Percentiles rank a stretch among this genome's conserved stretches.
Conservation (phyloP, 1,284 basidiomycete genomes). For the Rhodotorula mucilaginosa region DNA sequence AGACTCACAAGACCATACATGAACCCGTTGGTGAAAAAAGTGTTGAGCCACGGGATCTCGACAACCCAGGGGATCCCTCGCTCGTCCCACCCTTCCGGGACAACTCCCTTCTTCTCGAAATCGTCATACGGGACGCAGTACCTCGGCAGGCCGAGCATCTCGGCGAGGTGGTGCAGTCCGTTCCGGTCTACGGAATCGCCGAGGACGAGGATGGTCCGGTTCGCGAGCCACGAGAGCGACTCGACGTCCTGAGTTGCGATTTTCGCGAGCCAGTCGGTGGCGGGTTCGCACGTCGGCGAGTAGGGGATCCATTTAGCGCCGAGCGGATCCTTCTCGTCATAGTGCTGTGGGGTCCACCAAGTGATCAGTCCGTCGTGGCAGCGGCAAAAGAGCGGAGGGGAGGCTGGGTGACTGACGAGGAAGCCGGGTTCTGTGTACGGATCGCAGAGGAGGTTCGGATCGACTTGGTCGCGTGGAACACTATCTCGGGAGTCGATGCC, state of each 20-base stretch:
- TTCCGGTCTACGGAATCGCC: slow-evolving; percentile 46
- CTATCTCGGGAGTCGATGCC: not conserved
- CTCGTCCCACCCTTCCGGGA: slow-evolving; percentile 38
- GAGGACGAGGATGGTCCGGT: slow-evolving; percentile 43
- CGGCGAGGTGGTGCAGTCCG: slow-evolving; percentile 41
- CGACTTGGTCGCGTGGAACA: not conserved
- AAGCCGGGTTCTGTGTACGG: slow-evolving; percentile 41
- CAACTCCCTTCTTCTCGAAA: slow-evolving; percentile 33
- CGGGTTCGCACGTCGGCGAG: slow-evolving; percentile 36
- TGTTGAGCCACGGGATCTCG: slow-evolving; percentile 39
- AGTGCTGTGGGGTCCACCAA: slow-evolving; percentile 13
- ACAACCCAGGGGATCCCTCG: slow-evolving; percentile 38
- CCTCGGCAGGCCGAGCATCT: slow-evolving; percentile 35
- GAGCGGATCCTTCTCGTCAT: slow-evolving; percentile 23
- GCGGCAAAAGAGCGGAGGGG: not conserved
- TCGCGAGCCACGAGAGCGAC: slow-evolving; percentile 38
- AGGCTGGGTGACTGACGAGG: slow-evolving; percentile 18
- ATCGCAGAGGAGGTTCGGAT: slow-evolving; percentile 31
- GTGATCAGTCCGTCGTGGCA: not conserved
- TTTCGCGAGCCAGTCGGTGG: slow-evolving; percentile 41
- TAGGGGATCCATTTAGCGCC: slow-evolving; percentile 41
- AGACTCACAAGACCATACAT: slow-evolving; percentile 42
- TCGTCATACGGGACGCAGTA: slow-evolving; percentile 39
- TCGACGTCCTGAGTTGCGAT: slow-evolving; percentile 24
- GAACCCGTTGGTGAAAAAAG: slow-evolving; percentile 43